These are phyloP conservation scores for Aureobasidium mangrovei DNA, from an alignment of 2,329 filamentous ascomycete species.

Conservation along the genomic window DNA sequence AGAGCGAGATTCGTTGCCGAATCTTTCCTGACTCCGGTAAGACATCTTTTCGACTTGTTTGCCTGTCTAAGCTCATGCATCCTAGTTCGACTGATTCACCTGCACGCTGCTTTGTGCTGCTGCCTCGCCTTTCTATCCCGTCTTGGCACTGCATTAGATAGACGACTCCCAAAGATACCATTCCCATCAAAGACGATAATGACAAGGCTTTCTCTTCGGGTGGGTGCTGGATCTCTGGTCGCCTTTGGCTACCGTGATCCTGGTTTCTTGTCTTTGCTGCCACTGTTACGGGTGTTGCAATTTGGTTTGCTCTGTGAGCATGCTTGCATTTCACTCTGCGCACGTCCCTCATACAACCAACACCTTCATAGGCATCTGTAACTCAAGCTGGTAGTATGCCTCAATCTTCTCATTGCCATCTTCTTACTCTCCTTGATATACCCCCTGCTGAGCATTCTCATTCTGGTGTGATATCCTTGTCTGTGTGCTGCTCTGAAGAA, in stretches of 20 bases:
- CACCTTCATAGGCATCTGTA: conserved; percentile 4
- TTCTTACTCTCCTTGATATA: neutral
- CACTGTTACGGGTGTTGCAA: neutral
- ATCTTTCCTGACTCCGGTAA: conserved; percentile 79
- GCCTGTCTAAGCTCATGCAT: neutral
- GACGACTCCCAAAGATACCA: conserved; percentile 13
- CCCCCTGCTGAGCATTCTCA: neutral
- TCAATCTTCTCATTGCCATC: neutral
- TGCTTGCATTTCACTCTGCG: conserved; percentile 3
- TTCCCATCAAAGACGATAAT: conserved; percentile 9
- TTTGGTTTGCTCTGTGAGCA: conserved; percentile 8
- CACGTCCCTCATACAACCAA: neutral
- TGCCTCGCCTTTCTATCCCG: neutral
- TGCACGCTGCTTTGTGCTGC: conserved; percentile 1
- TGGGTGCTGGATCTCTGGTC: neutral
- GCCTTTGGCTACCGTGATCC: neutral
- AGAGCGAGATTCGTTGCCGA: conserved; percentile 96
- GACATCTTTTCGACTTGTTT: neutral
- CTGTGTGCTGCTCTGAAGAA: neutral
- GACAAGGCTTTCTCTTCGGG: neutral
- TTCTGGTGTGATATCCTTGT: neutral
- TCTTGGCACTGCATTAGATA: conserved; percentile 10
- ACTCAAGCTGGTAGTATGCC: conserved; percentile 2
- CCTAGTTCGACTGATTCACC: conserved; percentile 17
- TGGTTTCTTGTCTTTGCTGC: neutral